Evolutionary conservation across 768 basidiomycete species (phyloP).

Genomic region (Agrocybe pediades): DNA sequence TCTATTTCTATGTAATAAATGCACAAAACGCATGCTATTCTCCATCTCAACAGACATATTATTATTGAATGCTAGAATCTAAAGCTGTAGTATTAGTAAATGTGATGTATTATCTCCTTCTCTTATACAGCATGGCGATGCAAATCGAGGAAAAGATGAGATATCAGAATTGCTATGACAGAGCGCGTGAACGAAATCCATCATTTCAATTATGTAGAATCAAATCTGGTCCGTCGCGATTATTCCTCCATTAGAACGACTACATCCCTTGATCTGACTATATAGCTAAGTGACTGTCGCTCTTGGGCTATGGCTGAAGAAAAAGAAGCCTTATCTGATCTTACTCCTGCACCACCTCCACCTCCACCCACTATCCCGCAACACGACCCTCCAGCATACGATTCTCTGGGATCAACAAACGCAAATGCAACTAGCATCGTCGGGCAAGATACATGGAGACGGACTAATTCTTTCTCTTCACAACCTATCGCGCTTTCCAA

Average conservation of each 20-base stretch:
- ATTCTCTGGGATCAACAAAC: constrained; percentile 13
- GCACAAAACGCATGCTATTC: neutral
- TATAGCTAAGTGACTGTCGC: too few species aligned
- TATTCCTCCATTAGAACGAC: neutral
- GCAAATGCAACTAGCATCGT: neutral
- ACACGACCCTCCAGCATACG: constrained; percentile 35
- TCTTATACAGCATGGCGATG: neutral
- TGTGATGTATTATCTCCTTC: neutral
- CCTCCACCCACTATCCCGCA: neutral
- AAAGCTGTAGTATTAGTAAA: neutral
- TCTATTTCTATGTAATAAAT: neutral
- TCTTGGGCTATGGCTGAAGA: constrained; percentile 5
- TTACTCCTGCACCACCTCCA: neutral
- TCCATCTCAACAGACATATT: neutral
- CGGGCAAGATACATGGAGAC: constrained; percentile 10
- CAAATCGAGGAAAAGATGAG: neutral
- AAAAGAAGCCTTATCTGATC: constrained; percentile 5
- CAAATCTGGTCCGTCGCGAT: neutral
- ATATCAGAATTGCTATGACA: neutral
- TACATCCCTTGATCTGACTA: neutral
- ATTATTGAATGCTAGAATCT: neutral
- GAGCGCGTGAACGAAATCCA: neutral
- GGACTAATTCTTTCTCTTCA: constrained; percentile 3
- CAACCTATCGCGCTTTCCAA: constrained; percentile 8
- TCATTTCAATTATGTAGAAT: neutral